Evolutionary conservation across 495 filamentous ascomycete species (phyloP).

Genomic region (Usnea hakonensis): DNA sequence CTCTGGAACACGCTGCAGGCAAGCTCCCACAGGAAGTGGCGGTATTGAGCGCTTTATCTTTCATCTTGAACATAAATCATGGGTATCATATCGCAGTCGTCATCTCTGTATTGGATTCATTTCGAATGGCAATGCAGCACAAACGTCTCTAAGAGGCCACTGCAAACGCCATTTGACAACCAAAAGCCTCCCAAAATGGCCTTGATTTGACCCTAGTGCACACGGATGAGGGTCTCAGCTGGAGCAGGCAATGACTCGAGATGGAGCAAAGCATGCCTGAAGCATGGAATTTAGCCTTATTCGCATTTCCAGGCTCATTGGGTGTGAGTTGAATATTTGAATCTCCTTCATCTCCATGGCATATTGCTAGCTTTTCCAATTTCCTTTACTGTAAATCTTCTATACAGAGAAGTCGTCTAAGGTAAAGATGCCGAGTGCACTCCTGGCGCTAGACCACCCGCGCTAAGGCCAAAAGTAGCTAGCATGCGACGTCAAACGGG

Average conservation of each 20-base stretch:
- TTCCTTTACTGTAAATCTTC: too few species aligned
- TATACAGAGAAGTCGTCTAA: too few species aligned
- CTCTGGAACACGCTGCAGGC: too few species aligned
- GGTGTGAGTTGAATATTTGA: too few species aligned
- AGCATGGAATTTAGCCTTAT: not conserved
- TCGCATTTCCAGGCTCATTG: not conserved
- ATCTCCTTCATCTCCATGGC: too few species aligned
- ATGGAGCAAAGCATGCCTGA: not conserved
- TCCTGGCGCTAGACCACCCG: too few species aligned
- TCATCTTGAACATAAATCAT: not conserved
- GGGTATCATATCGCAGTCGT: not conserved
- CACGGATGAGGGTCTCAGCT: not conserved
- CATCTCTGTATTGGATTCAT: not conserved
- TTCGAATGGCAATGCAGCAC: not conserved
- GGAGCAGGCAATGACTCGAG: not conserved
- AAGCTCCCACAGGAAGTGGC: not conserved
- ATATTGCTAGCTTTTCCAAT: too few species aligned
- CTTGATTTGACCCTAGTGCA: not conserved
- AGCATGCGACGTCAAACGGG: conserved; percentile 3
- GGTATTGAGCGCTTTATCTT: too few species aligned
- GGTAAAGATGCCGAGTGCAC: too few species aligned
- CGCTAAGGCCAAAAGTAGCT: conserved; percentile 5
- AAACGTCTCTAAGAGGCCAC: too few species aligned
- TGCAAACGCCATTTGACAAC: too few species aligned
- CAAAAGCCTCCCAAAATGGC: not conserved